Percentiles rank a stretch among this genome's conserved stretches.
Evolutionary conservation across 2,329 filamentous ascomycete genomes (phyloP).

Genomic region (Karstenula rhodostoma): DNA sequence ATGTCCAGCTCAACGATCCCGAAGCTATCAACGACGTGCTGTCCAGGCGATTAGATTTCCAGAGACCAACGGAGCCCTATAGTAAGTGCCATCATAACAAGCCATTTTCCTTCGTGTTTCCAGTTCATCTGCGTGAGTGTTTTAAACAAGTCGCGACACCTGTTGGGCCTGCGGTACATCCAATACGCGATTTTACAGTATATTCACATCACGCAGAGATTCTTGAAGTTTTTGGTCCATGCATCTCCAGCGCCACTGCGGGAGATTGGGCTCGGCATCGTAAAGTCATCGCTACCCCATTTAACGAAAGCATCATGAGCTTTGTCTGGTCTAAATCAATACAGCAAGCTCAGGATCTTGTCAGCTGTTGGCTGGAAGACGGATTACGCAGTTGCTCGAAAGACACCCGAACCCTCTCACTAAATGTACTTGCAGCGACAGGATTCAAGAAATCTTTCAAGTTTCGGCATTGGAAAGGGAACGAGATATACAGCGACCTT

Average conservation of each 20-base stretch:
- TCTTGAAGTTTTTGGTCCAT: constrained; percentile 24
- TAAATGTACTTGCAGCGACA: constrained; percentile 46
- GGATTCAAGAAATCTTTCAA: constrained; percentile 36
- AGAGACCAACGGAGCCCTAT: constrained; percentile 23
- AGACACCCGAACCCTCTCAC: constrained; percentile 39
- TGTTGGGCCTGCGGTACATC: too few relatives aligned
- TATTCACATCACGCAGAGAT: constrained; percentile 6
- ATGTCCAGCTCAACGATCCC: constrained; percentile 22
- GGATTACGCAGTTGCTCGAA: constrained; percentile 25
- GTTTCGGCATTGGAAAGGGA: constrained; percentile 8
- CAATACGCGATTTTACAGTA: too few relatives aligned
- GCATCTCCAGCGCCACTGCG: constrained; percentile 21
- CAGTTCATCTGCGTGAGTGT: too few relatives aligned
- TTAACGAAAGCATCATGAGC: constrained; percentile 53
- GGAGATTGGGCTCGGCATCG: constrained; percentile 55
- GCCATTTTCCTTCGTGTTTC: too few relatives aligned
- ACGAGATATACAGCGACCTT: not conserved
- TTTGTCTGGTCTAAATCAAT: constrained; percentile 65
- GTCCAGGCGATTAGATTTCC: constrained; percentile 21
- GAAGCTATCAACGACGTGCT: constrained; percentile 26
- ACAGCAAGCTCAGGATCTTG: constrained; percentile 58
- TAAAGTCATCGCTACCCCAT: constrained; percentile 50
- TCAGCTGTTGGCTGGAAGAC: constrained; percentile 23
- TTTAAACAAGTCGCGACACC: too few relatives aligned
- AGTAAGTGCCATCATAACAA: constrained; percentile 23